These are phyloP conservation scores for Coniochaeta ligniaria DNA, from an alignment of 2,329 filamentous ascomycete species.

Conservation along the genomic window DNA sequence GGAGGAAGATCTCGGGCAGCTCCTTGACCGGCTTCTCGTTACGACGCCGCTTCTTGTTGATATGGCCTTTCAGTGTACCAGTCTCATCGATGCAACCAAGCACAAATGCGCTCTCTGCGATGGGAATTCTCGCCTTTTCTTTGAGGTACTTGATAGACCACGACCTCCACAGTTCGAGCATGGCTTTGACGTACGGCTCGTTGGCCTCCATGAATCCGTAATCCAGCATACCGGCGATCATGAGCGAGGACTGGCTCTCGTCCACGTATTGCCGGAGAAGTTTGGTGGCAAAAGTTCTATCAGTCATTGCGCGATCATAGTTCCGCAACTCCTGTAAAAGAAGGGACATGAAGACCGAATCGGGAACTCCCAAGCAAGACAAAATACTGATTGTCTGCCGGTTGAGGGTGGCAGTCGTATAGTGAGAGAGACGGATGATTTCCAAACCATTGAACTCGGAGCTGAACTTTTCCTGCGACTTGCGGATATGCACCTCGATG, in stretches of 20 bases:
- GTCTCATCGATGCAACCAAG: conserved; percentile 89
- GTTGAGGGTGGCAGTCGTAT: conserved; percentile 74
- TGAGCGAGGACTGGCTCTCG: conserved; percentile 72
- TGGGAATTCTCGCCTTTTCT: conserved; percentile 79
- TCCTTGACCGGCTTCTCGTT: conserved; percentile 28
- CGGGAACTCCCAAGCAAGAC: conserved; percentile 65
- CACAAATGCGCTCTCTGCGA: conserved; percentile 79
- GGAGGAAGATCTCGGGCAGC: conserved; percentile 84
- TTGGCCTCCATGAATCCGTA: conserved; percentile 67
- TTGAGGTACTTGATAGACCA: conserved; percentile 89
- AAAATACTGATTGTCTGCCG: conserved; percentile 86
- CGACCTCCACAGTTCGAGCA: conserved; percentile 77
- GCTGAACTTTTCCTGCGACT: conserved; percentile 83
- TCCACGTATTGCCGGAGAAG: conserved; percentile 73
- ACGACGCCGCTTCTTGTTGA: conserved; percentile 32
- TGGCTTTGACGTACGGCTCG: conserved; percentile 77
- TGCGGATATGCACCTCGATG: conserved; percentile 68
- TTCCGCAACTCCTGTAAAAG: conserved; percentile 59
- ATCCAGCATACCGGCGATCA: conserved; percentile 66
- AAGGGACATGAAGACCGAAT: conserved; percentile 59
- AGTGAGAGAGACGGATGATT: conserved; percentile 74
- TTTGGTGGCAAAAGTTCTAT: conserved; percentile 55
- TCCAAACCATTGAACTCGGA: conserved; percentile 67
- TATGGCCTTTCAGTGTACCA: conserved; percentile 64
- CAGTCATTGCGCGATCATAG: conserved; percentile 63